Conservation (phyloP, 495 filamentous ascomycete genomes). For the Choiromyces venosus region DNA sequence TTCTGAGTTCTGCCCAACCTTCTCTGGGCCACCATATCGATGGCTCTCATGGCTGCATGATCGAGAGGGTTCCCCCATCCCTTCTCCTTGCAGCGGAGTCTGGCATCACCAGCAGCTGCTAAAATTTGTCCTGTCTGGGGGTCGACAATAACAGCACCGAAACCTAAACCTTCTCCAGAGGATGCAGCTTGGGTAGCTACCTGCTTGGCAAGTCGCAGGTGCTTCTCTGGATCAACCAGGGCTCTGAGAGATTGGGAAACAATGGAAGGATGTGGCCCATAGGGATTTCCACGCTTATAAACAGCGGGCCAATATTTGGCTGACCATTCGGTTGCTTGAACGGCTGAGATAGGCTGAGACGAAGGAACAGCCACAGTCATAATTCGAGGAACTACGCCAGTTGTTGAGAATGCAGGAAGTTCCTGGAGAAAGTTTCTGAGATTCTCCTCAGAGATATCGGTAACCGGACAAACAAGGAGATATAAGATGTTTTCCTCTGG, state of each 20-base stretch:
- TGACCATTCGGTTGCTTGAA: conserved; percentile 73
- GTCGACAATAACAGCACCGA: conserved; percentile 82
- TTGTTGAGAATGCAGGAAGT: conserved; percentile 45
- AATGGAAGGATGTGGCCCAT: conserved; percentile 64
- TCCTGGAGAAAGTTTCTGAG: conserved; percentile 46
- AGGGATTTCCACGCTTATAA: conserved; percentile 76
- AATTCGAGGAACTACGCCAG: conserved; percentile 45
- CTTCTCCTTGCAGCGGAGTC: conserved; percentile 28
- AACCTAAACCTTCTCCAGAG: conserved; percentile 57
- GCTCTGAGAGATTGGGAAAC: conserved; percentile 41
- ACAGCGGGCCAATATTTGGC: conserved; percentile 77
- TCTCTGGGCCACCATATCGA: conserved; percentile 76
- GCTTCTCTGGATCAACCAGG: conserved; percentile 43
- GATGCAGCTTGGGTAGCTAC: conserved; percentile 55
- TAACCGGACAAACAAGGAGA: conserved; percentile 48
- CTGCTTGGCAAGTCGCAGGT: conserved; percentile 62
- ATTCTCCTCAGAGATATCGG: conserved; percentile 45
- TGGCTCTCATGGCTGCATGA: conserved; percentile 79
- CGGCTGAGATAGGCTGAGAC: conserved; percentile 63
- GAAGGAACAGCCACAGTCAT: conserved; percentile 61
- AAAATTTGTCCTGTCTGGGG: conserved; percentile 45
- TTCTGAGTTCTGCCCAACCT: conserved; percentile 24
- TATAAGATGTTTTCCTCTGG: conserved; percentile 35
- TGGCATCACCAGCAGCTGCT: conserved; percentile 36
- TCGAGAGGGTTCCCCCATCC: conserved; percentile 33